Conservation (phyloP, 2,329 filamentous ascomycete species). For the Dactylellina drechsleri region DNA sequence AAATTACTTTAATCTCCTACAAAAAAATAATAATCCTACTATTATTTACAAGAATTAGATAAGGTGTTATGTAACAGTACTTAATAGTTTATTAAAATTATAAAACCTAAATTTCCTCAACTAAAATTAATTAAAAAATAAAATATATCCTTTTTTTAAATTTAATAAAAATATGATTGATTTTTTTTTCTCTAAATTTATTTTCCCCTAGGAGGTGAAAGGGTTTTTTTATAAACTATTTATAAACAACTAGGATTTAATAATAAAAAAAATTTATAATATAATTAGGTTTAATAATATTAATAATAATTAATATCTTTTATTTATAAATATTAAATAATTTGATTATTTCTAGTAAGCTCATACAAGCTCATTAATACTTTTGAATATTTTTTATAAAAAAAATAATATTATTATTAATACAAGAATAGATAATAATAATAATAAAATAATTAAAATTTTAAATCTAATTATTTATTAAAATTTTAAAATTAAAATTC, state of each 20-base stretch:
- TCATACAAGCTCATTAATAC: no score
- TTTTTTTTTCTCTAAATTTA: conserved; percentile 70
- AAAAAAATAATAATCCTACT: conserved; percentile 67
- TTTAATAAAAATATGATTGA: conserved; percentile 69
- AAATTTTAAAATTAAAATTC: conserved; percentile 66
- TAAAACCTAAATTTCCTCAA: conserved; percentile 35
- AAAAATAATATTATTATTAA: conserved; percentile 28
- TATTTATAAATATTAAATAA: conserved; percentile 67
- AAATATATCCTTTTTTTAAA: conserved; percentile 67
- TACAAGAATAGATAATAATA: conserved; percentile 56
- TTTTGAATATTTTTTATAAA: conserved; percentile 67
- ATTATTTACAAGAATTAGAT: conserved; percentile 66
- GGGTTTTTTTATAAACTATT: conserved; percentile 73
- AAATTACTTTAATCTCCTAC: conserved; percentile 64
- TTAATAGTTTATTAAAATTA: conserved; percentile 62
- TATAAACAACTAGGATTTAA: conserved; percentile 75
- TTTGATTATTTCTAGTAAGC: conserved; percentile 67
- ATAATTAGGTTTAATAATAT: conserved; percentile 77
- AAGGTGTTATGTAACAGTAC: conserved; percentile 60
- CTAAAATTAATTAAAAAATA: conserved; percentile 62
- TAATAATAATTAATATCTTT: no score
- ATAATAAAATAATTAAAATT: conserved; percentile 60
- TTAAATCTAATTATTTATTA: conserved; percentile 64
- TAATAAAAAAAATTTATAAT: conserved; percentile 61
- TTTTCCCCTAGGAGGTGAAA: conserved; percentile 72